phyloP scores from a whole-genome alignment of 371 early-diverging fungal species.

The Choanephora cucurbitarum region DNA sequence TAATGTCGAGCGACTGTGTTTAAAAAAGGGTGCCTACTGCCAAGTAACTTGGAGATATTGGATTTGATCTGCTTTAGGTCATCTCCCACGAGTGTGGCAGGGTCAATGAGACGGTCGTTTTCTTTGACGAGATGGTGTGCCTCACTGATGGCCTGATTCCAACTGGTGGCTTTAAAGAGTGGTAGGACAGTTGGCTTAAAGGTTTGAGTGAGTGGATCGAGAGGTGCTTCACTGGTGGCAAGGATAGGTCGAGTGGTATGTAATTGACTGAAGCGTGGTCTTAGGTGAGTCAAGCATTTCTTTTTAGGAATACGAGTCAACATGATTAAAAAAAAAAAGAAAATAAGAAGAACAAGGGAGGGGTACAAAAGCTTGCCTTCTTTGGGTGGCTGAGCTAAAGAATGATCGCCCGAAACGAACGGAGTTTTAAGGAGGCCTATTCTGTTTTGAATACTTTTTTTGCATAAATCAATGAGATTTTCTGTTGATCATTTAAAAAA shows the following conservation, averaged over 20 bases:
- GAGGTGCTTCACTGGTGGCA: no score
- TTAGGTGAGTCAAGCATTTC: slow-evolving; percentile 1
- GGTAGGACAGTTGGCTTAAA: slow-evolving; percentile 19
- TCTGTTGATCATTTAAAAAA: no score
- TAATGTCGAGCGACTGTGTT: slow-evolving; percentile 89
- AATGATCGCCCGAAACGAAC: no score
- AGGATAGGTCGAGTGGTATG: no score
- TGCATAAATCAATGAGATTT: no score
- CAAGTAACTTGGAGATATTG: slow-evolving; percentile 85
- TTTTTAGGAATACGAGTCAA: slow-evolving; percentile 7
- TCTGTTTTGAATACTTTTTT: no score
- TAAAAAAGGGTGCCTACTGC: slow-evolving; percentile 84
- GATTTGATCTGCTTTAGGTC: slow-evolving; percentile 83
- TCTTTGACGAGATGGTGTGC: slow-evolving; percentile 49
- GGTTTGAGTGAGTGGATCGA: no score
- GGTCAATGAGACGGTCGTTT: slow-evolving; percentile 54
- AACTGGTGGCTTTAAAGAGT: slow-evolving; percentile 46
- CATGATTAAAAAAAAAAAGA: neutral
- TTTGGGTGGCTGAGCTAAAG: no score
- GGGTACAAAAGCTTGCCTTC: no score
- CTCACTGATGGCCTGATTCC: slow-evolving; percentile 58
- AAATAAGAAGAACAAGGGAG: no score
- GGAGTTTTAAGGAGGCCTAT: no score
- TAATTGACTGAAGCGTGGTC: slow-evolving; percentile 2
- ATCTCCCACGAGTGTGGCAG: slow-evolving; percentile 66